Evolutionary conservation across 371 early-diverging fungal species (phyloP), one percentile per base, ranked within the genome.

Genomic region (Mucor piriformis): DNA sequence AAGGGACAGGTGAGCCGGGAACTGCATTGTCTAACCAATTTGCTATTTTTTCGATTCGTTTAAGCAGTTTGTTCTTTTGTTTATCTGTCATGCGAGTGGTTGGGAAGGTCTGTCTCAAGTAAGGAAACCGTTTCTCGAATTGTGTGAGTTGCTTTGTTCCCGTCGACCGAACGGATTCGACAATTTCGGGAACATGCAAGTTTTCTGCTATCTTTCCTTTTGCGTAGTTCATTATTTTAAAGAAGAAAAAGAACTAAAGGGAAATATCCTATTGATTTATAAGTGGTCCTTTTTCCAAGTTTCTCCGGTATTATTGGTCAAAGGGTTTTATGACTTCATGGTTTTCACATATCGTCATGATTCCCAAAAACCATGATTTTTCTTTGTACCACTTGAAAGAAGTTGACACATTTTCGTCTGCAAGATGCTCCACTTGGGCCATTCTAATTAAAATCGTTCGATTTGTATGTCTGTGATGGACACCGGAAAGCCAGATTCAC

Each of bases 1-100:
- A 46, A n/a, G 79, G 76, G 37, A 78, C 67, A 48, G 79, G 79
- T n/a, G 73, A 75, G 25, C 59, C 59, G 20, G 79, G 79, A 12
- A 78, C 58, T 12, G 77, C 77, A 52, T 69, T 70, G 47, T 78
- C 79, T 16, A 78, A 49, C 72, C 74, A 78, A 15, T 60, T 24
- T 11, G 79, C 61, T 10, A 75, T 32, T 20, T 59, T 54, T 23
- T 56, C 54, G 34, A 75, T 64, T 50, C 69, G 71, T 35, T 64
- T 62, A 16, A 75, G 37, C 10, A 65, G 52, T 20, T 65, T 62
- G 2, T 53, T 61, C 40, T 57, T 67, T 59, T 75, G 27, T 3
- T 58, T 54, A 18, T 72, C 72, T 1, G 57, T 63, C 67, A 67
- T 69, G 1, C 25, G 23, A 15, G 63, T 29, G 2, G 53, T 38